A percentile compares a stretch with the other conserved stretches of the same genome.
These are phyloP conservation scores for Podila horticola DNA, from an alignment of 192 early-diverging fungal species.

Conservation along the genomic window DNA sequence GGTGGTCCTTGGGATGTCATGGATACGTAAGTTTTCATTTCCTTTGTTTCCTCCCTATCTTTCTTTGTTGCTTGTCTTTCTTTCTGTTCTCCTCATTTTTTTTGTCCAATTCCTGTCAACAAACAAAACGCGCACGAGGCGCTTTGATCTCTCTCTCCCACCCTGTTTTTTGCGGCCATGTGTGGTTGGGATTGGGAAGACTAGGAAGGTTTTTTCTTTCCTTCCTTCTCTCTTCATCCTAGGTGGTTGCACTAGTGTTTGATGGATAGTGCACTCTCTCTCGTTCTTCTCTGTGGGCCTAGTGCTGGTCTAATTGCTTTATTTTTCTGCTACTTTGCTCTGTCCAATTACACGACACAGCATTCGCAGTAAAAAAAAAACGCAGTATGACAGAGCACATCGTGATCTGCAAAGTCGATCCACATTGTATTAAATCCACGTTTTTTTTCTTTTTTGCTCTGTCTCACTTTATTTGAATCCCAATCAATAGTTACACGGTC, in stretches of 20 bases:
- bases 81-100: neutral
- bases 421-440: constrained; percentile 37
- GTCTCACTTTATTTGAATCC: neutral
- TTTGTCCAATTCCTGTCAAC: neutral
- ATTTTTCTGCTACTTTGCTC: neutral
- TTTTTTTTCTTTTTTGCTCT: neutral
- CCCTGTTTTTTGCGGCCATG: neutral
- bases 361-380: neutral
- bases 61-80: neutral
- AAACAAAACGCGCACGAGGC: neutral
- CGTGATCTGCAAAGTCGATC: neutral
- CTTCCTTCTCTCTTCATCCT: constrained; percentile 8
- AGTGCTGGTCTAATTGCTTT: too few relatives aligned
- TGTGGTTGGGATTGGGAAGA: neutral
- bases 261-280: neutral
- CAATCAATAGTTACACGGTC: constrained; percentile 37
- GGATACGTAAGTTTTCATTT: constrained; percentile 40
- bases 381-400: neutral
- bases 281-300: neutral
- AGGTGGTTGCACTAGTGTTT: constrained; percentile 3
- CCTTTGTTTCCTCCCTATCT: neutral
- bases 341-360: neutral
- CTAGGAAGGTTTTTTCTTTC: constrained; percentile 1
- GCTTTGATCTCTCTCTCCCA: neutral
- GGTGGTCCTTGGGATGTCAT: constrained; percentile 43